A percentile compares a stretch with the other conserved stretches of the same genome.
phyloP scores from a whole-genome alignment of 2,329 filamentous ascomycete species.

The Claviceps paspali region DNA sequence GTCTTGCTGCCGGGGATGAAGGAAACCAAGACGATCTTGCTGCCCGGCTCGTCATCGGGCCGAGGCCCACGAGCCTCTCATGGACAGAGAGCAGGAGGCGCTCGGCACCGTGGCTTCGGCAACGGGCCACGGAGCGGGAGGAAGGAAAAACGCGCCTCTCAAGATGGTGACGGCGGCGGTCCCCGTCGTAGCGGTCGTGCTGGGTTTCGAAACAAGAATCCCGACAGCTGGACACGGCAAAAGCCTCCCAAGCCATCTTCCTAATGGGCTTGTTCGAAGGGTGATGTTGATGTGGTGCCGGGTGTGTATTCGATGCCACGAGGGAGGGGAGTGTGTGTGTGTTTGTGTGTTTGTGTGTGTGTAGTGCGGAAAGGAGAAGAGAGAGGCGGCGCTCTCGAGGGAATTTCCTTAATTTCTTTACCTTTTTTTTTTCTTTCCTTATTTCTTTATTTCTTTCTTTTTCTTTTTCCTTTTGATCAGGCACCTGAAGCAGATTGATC shows the following conservation, averaged over 20 bases:
- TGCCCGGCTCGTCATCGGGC: slow-evolving; percentile 19
- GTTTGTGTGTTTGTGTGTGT: no score
- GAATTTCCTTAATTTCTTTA: no score
- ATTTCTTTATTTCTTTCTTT: no score
- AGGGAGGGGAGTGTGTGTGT: no score
- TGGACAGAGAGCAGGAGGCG: slow-evolving; percentile 7
- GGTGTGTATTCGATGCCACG: background rate
- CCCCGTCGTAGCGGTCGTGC: slow-evolving; percentile 21
- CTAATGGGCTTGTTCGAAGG: no score
- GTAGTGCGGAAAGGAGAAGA: no score
- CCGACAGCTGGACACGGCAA: slow-evolving; percentile 26
- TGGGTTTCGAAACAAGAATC: slow-evolving; percentile 23
- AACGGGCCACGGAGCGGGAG: slow-evolving; percentile 18
- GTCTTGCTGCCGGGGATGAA: slow-evolving; percentile 28
- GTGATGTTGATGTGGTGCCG: no score
- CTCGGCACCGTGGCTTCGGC: slow-evolving; percentile 16
- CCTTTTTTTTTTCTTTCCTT: no score
- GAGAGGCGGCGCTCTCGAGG: no score
- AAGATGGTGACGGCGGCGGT: slow-evolving; percentile 8
- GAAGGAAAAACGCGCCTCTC: slow-evolving; percentile 17
- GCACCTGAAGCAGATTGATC: background rate
- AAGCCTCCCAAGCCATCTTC: background rate
- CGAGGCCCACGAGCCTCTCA: slow-evolving; percentile 16
- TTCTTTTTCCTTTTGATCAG: no score
- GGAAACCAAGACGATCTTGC: slow-evolving; percentile 21